Conservation (phyloP, 2,329 filamentous ascomycete species). For the Cercospora canescens region DNA sequence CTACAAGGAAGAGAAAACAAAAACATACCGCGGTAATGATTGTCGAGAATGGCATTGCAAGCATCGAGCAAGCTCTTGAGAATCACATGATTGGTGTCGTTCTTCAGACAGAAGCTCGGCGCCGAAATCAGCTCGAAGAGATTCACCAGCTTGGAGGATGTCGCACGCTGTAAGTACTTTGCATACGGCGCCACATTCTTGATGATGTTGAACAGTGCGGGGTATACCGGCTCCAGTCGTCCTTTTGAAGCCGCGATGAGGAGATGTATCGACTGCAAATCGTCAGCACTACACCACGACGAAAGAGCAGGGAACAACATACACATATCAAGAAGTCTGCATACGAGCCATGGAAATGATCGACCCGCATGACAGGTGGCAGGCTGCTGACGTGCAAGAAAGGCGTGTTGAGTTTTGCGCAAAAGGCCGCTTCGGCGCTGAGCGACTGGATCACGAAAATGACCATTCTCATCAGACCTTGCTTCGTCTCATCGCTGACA, state of each 20-base stretch:
- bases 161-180: constrained; percentile 70
- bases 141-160: constrained; percentile 81
- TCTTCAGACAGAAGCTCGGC: constrained; percentile 86
- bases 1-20: not conserved
- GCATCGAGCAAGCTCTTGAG: constrained; percentile 82
- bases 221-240: constrained; percentile 86
- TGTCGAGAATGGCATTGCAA: constrained; percentile 85
- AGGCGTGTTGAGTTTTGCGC: constrained; percentile 80
- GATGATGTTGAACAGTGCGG: constrained; percentile 85
- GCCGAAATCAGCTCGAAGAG: constrained; percentile 91
- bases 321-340: constrained; percentile 91
- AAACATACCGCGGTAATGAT: constrained; percentile 54
- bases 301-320: constrained; percentile 37
- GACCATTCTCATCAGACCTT: constrained; percentile 93
- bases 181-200: constrained; percentile 90
- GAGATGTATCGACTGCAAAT: constrained; percentile 75
- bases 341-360: constrained; percentile 84
- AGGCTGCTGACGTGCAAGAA: constrained; percentile 89
- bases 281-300: constrained; percentile 6
- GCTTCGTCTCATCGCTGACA: constrained; percentile 80
- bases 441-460: constrained; percentile 94
- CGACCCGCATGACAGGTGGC: constrained; percentile 76
- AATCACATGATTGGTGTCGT: constrained; percentile 84
- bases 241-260: constrained; percentile 91
- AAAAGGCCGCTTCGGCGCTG: constrained; percentile 90